Evolutionary conservation across 2,329 filamentous ascomycete species (phyloP).

Genomic region (Trichoderma lentiforme): DNA sequence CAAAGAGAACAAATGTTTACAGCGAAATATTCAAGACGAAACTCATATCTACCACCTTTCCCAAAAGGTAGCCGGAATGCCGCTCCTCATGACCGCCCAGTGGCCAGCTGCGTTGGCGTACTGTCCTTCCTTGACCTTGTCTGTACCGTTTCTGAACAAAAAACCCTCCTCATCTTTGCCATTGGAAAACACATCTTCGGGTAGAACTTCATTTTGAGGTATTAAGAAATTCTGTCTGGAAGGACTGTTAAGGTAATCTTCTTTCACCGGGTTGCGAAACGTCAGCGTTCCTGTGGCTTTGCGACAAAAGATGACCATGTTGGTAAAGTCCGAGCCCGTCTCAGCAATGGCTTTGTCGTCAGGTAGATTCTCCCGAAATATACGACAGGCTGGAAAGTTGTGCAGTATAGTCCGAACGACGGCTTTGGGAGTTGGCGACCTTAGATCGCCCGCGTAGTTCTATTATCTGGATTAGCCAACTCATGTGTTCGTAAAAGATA

Average conservation of each 20-base stretch:
- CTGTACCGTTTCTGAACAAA: constrained; percentile 61
- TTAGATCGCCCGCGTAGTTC: constrained; percentile 94
- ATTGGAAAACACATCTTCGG: constrained; percentile 40
- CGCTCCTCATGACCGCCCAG: constrained; percentile 87
- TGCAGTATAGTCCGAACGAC: constrained; percentile 77
- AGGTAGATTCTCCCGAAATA: constrained; percentile 75
- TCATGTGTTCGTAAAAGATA: background rate
- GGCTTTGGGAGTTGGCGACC: constrained; percentile 69
- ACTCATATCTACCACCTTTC: constrained; percentile 65
- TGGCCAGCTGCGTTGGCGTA: constrained; percentile 75
- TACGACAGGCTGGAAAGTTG: constrained; percentile 84
- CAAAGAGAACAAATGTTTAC: background rate
- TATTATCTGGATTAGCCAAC: constrained; percentile 34
- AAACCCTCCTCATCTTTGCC: constrained; percentile 47
- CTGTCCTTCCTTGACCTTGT: constrained; percentile 67
- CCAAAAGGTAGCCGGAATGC: constrained; percentile 77
- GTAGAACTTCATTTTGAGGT: constrained; percentile 67
- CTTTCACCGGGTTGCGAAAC: constrained; percentile 63
- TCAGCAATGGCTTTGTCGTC: constrained; percentile 46
- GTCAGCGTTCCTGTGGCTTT: constrained; percentile 53
- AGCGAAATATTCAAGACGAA: background rate
- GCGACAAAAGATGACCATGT: constrained; percentile 93
- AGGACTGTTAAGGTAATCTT: constrained; percentile 70
- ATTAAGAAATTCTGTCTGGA: constrained; percentile 67
- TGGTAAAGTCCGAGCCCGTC: constrained; percentile 72